Evolutionary conservation across 2,329 filamentous ascomycete genomes (phyloP), one percentile per base, ranked within the genome.

Genomic region (Dryadomyces quercus-mongolicae): DNA sequence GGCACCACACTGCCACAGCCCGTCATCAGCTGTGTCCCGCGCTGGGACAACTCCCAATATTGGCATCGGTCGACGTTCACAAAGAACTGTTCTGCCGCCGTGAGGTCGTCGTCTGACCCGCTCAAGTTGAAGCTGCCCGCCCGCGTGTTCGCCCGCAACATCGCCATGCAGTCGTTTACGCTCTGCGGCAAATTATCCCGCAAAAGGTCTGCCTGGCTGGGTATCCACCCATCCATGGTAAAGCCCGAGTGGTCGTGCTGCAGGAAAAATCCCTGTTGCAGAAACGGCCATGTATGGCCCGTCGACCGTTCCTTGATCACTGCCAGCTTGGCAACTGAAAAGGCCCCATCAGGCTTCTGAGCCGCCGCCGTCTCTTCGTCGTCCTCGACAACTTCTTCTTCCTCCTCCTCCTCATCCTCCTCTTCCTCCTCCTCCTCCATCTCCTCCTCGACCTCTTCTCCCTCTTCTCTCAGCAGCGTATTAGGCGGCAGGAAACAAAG

Each of bases 1-100:
- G 71, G 69, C 13, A 62, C 65, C 12, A 70, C 61, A 8, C 61
- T 65, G n/a, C 61, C 65, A 12, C 62, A 60, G 21, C 62, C 59
- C 4, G 7, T 9, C 51, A 73, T 62, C 13, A 69, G 51, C 13
- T 63, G 64, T 18, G 58, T 62, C 2, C 69, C 71, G 34, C 64
- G 57, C 8, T 58, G 56, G 3, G 71, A 71, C 51, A 71, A 62
- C 59, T 81, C 78, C 69, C 76, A 74, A 18, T 66, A 65, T 36
- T 69, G 64, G 51, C 73, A 75, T 9, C 67, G 67, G 34, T 70
- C 66, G 43, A 76, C 60, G 40, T 64, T 56, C 22, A 58, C 58
- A 34, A 60, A 57, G 52, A 71, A 71, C 72, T 66, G n/a, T 16
- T 42, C 38, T 18, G 48, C 31, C 21, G 40, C 10, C 20, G 31